Percentiles rank a stretch among this genome's conserved stretches.
These are phyloP conservation scores for Cylindrotheca closterium DNA, from an alignment of 108 stramenopile genomes.

Conservation along the genomic window DNA sequence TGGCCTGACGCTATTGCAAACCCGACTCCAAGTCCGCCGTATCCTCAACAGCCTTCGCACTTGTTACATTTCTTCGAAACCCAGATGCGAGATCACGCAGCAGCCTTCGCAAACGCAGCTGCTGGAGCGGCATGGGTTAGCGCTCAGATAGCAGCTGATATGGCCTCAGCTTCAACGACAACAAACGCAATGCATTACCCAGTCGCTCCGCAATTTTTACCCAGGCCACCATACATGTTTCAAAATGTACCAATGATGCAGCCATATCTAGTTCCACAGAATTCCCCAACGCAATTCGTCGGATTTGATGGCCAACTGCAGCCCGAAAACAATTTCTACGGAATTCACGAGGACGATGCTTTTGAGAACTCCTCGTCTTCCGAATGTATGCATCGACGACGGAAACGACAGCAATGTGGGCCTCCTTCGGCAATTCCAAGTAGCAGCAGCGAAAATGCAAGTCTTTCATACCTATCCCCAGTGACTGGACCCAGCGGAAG, in stretches of 20 bases:
- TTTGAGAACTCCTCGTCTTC: background rate
- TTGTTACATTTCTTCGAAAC: slow-evolving; percentile 67
- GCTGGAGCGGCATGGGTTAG: slow-evolving; percentile 80
- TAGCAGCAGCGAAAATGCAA: background rate
- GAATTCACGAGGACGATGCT: slow-evolving; percentile 1
- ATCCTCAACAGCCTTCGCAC: slow-evolving; percentile 8
- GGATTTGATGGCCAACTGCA: background rate
- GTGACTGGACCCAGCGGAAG: background rate
- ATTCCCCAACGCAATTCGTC: background rate
- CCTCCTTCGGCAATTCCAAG: slow-evolving; percentile 10
- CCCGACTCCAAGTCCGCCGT: background rate
- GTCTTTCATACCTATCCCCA: too few relatives aligned
- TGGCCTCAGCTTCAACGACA: slow-evolving; percentile 11
- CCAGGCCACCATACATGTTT: background rate
- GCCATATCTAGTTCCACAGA: background rate
- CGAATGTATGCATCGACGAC: slow-evolving; percentile 12
- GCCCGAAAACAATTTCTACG: background rate
- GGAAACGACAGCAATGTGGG: slow-evolving; percentile 30
- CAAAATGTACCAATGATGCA: background rate
- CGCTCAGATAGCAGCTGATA: slow-evolving; percentile 62
- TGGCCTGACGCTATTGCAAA: too few relatives aligned
- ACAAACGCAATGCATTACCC: slow-evolving; percentile 1
- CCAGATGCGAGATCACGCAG: slow-evolving; percentile 81
- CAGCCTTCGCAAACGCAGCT: slow-evolving; percentile 83
- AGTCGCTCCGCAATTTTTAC: background rate